These are phyloP conservation scores for Hypholoma sublateritium DNA, from an alignment of 768 basidiomycete species.

Conservation along the genomic window DNA sequence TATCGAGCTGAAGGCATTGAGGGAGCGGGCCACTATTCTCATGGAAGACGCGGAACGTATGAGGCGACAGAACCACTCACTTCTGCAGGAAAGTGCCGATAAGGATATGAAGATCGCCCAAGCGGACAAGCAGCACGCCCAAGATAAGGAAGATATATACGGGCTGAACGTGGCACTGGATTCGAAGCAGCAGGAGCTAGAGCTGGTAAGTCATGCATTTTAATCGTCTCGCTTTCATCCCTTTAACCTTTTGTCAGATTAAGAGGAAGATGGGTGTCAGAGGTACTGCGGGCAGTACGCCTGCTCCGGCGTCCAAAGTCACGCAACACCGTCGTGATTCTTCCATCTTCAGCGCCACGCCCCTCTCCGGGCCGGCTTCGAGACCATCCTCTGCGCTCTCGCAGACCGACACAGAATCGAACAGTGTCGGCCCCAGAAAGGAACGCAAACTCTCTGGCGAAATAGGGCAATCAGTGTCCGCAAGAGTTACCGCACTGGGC, in stretches of 20 bases:
- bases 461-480: conserved; percentile 22
- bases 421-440: conserved; percentile 32
- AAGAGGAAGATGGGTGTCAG: conserved; percentile 63
- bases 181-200: conserved; percentile 92
- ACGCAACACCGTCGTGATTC: conserved; percentile 51
- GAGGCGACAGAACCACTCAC: conserved; percentile 59
- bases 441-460: conserved; percentile 29
- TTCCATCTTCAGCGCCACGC: conserved; percentile 54
- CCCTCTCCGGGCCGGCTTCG: conserved; percentile 19
- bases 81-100: conserved; percentile 81
- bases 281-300: conserved; percentile 55
- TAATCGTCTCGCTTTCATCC: neutral
- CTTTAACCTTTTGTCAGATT: conserved; percentile 37
- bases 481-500: conserved; percentile 42
- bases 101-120: conserved; percentile 81
- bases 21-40: conserved; percentile 49
- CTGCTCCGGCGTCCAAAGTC: conserved; percentile 44
- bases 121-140: conserved; percentile 60
- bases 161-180: conserved; percentile 92
- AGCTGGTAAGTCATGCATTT: conserved; percentile 60
- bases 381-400: conserved; percentile 61
- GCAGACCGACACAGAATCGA: conserved; percentile 42
- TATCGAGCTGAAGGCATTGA: conserved; percentile 44
- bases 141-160: conserved; percentile 74
- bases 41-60: conserved; percentile 61